Evolutionary conservation across 1,284 basidiomycete species (phyloP).

Genomic region (Microbotryum lychnidis-dioicae): DNA sequence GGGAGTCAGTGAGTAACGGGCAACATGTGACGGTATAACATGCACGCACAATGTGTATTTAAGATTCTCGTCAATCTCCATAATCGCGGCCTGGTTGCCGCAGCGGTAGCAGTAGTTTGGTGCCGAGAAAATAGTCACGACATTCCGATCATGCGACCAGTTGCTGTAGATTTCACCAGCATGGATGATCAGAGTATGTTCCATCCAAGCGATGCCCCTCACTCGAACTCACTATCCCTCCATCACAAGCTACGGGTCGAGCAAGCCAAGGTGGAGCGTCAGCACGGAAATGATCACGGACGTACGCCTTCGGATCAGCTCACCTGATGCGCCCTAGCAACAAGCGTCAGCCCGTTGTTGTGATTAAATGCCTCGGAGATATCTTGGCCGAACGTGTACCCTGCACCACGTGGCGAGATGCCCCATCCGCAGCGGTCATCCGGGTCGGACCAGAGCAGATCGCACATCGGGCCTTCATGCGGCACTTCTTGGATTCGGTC

Average conservation of each 20-base stretch:
- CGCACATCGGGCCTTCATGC: slow-evolving; percentile 99
- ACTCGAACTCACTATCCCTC: slow-evolving; percentile 5
- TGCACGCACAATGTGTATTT: slow-evolving; percentile 45
- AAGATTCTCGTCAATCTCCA: slow-evolving; percentile 99
- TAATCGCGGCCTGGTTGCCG: slow-evolving; percentile 98
- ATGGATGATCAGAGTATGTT: not conserved
- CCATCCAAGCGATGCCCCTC: no score
- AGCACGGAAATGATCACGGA: no score
- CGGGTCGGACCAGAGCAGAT: slow-evolving; percentile 97
- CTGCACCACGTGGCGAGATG: slow-evolving; percentile 95
- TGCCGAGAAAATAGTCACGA: slow-evolving; percentile 99
- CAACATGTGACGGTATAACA: slow-evolving; percentile 8
- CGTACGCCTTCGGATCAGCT: slow-evolving; percentile 52
- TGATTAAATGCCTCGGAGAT: slow-evolving; percentile 98
- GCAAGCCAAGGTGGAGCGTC: slow-evolving; percentile 11
- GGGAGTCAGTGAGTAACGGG: not conserved
- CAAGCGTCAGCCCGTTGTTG: slow-evolving; percentile 95
- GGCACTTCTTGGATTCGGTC: slow-evolving; percentile 98
- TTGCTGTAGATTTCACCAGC: slow-evolving; percentile 46
- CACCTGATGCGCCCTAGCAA: slow-evolving; percentile 81
- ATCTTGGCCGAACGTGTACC: slow-evolving; percentile 98
- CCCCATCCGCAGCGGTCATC: slow-evolving; percentile 99
- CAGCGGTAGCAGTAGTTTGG: slow-evolving; percentile 96
- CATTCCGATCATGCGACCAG: slow-evolving; percentile 98
- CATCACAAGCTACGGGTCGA: slow-evolving; percentile 4